phyloP scores from a whole-genome alignment of 768 basidiomycete species.

The Naganishia vishniacii region DNA sequence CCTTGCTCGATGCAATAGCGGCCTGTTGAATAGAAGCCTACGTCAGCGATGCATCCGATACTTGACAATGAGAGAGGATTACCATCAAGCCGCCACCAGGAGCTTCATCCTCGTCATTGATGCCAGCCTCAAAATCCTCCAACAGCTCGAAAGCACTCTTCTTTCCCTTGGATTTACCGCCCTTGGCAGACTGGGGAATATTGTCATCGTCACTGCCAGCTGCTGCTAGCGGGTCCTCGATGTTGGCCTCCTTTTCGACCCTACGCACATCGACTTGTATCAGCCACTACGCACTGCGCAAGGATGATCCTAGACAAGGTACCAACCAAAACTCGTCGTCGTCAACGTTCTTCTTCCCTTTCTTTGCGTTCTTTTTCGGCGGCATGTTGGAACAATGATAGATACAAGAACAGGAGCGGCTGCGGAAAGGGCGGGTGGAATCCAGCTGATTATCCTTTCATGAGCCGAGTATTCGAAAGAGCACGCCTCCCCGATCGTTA shows the following conservation, averaged over 20 bases:
- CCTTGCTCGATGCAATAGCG: too few species aligned
- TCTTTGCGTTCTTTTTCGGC: conserved; percentile 68
- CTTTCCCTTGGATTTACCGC: conserved; percentile 24
- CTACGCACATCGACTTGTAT: too few species aligned
- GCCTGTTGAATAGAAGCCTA: too few species aligned
- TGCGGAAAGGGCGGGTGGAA: too few species aligned
- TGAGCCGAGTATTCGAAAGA: too few species aligned
- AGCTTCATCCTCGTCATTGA: conserved; percentile 38
- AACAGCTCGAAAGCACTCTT: conserved; percentile 33
- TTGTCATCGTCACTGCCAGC: conserved; percentile 30
- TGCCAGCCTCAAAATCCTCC: conserved; percentile 35
- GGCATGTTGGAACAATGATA: conserved; percentile 50
- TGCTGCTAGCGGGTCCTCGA: conserved; percentile 19
- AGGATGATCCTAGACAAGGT: conserved; percentile 29
- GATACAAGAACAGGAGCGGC: too few species aligned
- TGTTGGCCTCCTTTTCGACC: conserved; percentile 45
- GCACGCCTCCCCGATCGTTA: too few species aligned
- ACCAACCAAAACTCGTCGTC: conserved; percentile 77
- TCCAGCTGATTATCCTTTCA: too few species aligned
- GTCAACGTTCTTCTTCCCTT: conserved; percentile 74
- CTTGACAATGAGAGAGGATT: too few species aligned
- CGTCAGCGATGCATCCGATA: too few species aligned
- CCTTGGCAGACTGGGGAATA: conserved; percentile 17
- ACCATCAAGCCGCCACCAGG: too few species aligned
- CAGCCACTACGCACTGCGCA: background rate